Conservation (phyloP, 805 yeast species). For the Metschnikowia gruessii region DNA sequence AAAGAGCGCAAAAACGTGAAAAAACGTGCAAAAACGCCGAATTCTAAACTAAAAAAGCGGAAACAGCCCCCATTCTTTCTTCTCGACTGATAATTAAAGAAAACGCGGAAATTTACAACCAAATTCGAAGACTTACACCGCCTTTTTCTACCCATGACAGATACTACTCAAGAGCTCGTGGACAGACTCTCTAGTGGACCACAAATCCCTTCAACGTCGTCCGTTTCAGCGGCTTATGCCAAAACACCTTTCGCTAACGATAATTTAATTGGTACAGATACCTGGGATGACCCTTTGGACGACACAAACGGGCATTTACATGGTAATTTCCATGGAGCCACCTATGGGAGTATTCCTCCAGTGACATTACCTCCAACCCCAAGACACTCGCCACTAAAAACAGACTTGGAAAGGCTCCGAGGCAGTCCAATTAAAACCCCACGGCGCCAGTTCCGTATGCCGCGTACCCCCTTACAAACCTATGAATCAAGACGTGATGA, state of each 20-base stretch:
- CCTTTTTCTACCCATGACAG: not conserved
- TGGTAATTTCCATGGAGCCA: no score
- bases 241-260: slow-evolving; percentile 9
- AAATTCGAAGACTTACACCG: no score
- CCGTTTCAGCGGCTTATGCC: not conserved
- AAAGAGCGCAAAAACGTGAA: no score
- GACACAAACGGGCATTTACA: not conserved
- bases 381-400: slow-evolving; percentile 10
- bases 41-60: no score
- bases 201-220: not conserved
- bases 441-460: slow-evolving; percentile 7
- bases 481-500: not conserved
- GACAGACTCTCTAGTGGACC: slow-evolving; percentile 7
- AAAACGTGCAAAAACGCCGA: no score
- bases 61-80: no score
- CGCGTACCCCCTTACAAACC: not conserved
- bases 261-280: slow-evolving; percentile 1
- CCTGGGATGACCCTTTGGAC: slow-evolving; percentile 11
- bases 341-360: not conserved
- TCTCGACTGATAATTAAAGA: no score
- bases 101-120: no score
- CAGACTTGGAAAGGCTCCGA: slow-evolving; percentile 11
- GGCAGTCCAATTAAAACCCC: slow-evolving; percentile 16
- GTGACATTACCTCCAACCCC: slow-evolving; percentile 14
- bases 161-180: slow-evolving; percentile 17